phyloP scores from a whole-genome alignment of 129 eudicot genomes.

The Pittosporum tobira region DNA sequence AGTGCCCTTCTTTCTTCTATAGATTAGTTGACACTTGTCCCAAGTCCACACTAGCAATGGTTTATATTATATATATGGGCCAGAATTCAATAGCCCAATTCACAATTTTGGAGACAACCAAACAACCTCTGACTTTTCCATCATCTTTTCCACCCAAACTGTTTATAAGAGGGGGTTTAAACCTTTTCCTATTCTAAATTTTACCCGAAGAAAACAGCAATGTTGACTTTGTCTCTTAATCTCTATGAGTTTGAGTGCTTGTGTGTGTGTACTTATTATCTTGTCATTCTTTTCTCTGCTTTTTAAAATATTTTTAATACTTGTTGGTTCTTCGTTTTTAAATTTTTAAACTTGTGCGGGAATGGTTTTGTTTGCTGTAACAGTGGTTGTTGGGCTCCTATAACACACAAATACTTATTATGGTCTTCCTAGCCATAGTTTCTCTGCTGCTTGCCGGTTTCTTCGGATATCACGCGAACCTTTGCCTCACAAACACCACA shows the following conservation, averaged over 20 bases:
- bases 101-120: too few relatives aligned
- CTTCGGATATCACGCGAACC: conserved; percentile 79
- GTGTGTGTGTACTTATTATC: neutral
- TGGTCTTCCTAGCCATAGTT: conserved; percentile 82
- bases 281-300: neutral
- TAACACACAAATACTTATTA: conserved; percentile 79
- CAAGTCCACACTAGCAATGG: too few relatives aligned
- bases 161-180: neutral
- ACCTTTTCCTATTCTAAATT: too few relatives aligned
- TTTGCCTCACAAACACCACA: conserved; percentile 80
- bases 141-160: too few relatives aligned
- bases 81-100: too few relatives aligned
- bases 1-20: too few relatives aligned
- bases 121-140: too few relatives aligned
- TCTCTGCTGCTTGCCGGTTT: conserved; percentile 77
- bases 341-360: neutral
- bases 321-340: neutral
- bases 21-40: too few relatives aligned
- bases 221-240: too few relatives aligned
- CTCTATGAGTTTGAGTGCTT: neutral
- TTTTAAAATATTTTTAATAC: too few relatives aligned
- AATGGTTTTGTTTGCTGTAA: conserved; percentile 19
- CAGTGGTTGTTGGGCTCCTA: conserved; percentile 90
- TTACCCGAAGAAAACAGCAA: neutral
- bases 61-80: too few relatives aligned